Conservation (phyloP, 2,329 filamentous ascomycete species). For the Diaporthe amygdali region DNA sequence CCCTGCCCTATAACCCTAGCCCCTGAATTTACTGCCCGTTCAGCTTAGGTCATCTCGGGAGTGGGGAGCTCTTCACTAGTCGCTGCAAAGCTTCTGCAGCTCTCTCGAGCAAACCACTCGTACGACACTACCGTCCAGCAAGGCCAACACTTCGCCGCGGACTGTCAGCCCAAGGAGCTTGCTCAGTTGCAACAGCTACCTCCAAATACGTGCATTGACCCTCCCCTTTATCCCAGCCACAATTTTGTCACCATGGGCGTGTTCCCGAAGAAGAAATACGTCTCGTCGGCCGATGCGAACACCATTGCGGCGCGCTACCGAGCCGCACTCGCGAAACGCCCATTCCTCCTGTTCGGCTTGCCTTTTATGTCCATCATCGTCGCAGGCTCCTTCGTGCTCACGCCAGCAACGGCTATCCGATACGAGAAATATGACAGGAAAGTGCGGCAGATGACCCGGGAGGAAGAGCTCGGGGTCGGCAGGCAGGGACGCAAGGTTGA, state of each 20-base stretch:
- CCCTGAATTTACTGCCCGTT: background rate
- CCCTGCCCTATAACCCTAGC: constrained; percentile 7
- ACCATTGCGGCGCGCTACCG: constrained; percentile 80
- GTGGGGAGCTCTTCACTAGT: background rate
- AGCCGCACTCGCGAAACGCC: constrained; percentile 73
- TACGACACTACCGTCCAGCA: background rate
- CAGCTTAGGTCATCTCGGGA: background rate
- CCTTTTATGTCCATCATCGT: constrained; percentile 92
- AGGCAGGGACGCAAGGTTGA: constrained; percentile 73
- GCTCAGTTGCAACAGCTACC: background rate
- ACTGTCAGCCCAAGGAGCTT: background rate
- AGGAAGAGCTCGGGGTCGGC: constrained; percentile 85
- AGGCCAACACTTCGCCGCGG: background rate
- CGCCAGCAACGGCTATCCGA: constrained; percentile 88
- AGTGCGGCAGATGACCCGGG: constrained; percentile 81
- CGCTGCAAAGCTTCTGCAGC: background rate
- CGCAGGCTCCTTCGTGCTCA: constrained; percentile 90
- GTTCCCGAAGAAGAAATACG: constrained; percentile 76
- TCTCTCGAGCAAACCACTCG: background rate
- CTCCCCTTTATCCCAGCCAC: background rate
- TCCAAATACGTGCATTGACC: background rate
- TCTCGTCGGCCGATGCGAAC: constrained; percentile 67
- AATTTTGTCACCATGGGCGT: constrained; percentile 53
- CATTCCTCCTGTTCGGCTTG: constrained; percentile 91
- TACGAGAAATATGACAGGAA: constrained; percentile 94